Conservation (phyloP, 495 filamentous ascomycete species). For the Xylaria cubensis region DNA sequence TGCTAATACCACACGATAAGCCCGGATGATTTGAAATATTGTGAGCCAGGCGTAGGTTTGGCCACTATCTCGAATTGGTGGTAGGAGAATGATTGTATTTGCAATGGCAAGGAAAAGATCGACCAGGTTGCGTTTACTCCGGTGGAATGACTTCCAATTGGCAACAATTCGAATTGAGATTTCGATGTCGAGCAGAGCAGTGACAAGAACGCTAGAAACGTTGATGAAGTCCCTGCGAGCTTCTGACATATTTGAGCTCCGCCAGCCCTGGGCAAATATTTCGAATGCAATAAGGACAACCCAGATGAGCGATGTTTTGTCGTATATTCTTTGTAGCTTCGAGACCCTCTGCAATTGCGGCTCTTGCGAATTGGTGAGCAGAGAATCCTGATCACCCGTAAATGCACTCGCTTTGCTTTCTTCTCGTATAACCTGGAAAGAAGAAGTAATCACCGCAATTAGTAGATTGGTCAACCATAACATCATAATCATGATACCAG, state of each 20-base stretch:
- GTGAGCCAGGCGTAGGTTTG: slow-evolving; percentile 88
- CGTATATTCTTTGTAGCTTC: slow-evolving; percentile 69
- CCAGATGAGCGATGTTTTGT: slow-evolving; percentile 80
- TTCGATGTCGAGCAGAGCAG: slow-evolving; percentile 78
- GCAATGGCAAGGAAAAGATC: slow-evolving; percentile 81
- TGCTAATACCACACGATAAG: slow-evolving; percentile 90
- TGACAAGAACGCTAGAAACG: slow-evolving; percentile 76
- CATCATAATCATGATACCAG: slow-evolving; percentile 88
- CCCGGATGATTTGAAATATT: slow-evolving; percentile 89
- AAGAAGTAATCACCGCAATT: slow-evolving; percentile 97
- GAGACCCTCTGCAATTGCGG: slow-evolving; percentile 57
- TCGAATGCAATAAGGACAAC: slow-evolving; percentile 78
- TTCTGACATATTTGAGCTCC: slow-evolving; percentile 74
- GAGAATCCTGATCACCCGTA: slow-evolving; percentile 65
- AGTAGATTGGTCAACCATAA: slow-evolving; percentile 97
- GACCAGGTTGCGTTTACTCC: slow-evolving; percentile 72
- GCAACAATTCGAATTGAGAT: slow-evolving; percentile 79
- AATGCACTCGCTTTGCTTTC: slow-evolving; percentile 95
- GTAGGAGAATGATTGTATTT: slow-evolving; percentile 86
- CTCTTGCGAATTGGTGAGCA: slow-evolving; percentile 50
- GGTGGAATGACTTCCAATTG: slow-evolving; percentile 82
- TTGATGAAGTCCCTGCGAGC: slow-evolving; percentile 60
- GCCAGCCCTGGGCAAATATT: slow-evolving; percentile 73
- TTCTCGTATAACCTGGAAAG: slow-evolving; percentile 97
- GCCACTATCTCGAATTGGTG: slow-evolving; percentile 76